Percentiles rank a stretch among this genome's conserved stretches.
These are phyloP conservation scores for Ceratocystis ficicola DNA, from an alignment of 2,329 filamentous ascomycete species.

Conservation along the genomic window DNA sequence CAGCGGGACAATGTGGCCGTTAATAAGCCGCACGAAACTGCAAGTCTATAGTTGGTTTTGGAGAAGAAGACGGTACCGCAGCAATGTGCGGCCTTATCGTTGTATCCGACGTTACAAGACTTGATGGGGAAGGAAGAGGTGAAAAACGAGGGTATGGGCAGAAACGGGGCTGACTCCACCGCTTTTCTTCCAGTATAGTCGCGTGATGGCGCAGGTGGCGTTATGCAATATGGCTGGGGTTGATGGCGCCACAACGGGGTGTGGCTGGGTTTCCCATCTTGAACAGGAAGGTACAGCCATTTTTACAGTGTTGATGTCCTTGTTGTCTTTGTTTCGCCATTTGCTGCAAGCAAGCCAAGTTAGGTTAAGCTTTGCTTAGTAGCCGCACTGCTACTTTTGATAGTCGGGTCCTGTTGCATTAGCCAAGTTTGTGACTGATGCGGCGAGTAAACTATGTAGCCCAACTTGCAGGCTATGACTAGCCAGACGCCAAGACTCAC, in stretches of 20 bases:
- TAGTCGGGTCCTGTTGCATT: no score
- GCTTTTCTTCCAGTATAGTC: background rate
- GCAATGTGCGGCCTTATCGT: conserved; percentile 11
- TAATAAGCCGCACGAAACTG: background rate
- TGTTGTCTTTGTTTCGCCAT: background rate
- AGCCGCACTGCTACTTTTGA: no score
- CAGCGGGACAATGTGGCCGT: background rate
- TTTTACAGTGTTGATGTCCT: background rate
- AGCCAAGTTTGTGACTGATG: background rate
- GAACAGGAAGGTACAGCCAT: background rate
- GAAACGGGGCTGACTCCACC: conserved; percentile 11
- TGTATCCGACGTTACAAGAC: conserved; percentile 3
- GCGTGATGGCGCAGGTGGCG: background rate
- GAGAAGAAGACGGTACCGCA: background rate
- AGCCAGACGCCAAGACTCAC: no score
- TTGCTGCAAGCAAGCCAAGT: background rate
- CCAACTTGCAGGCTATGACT: no score
- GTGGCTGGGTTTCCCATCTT: background rate
- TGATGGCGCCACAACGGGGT: background rate
- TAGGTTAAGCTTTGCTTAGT: no score
- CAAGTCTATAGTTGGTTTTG: background rate
- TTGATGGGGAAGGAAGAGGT: background rate
- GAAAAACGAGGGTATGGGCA: conserved; percentile 13
- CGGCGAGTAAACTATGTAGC: no score
- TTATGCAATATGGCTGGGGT: conserved; percentile 7